phyloP scores from a whole-genome alignment of 2,329 filamentous ascomycete species.

The Cladosporium velox region DNA sequence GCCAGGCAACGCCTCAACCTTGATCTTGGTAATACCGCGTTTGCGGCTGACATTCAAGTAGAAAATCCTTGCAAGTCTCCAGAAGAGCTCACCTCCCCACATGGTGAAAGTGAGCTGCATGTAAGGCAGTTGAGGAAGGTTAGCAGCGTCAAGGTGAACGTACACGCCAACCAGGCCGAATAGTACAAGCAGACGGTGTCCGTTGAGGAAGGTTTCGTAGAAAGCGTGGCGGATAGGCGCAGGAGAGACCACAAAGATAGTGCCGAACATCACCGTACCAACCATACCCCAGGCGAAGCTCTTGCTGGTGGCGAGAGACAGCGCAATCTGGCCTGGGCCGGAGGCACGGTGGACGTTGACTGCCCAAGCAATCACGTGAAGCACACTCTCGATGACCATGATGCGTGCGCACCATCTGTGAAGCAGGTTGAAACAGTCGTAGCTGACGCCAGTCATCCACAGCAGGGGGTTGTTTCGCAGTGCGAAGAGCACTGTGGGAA shows the following conservation, averaged over 20 bases:
- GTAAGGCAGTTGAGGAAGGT: conserved; percentile 70
- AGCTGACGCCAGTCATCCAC: conserved; percentile 76
- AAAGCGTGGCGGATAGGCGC: conserved; percentile 89
- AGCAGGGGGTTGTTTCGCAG: conserved; percentile 94
- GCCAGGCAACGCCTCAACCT: conserved; percentile 60
- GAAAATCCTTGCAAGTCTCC: conserved; percentile 51
- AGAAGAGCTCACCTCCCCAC: conserved; percentile 69
- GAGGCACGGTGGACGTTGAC: conserved; percentile 63
- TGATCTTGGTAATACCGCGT: conserved; percentile 53
- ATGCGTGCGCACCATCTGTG: conserved; percentile 82
- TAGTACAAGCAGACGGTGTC: conserved; percentile 76
- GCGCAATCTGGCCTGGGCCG: conserved; percentile 61
- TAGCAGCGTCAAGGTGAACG: conserved; percentile 72
- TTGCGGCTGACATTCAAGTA: conserved; percentile 57
- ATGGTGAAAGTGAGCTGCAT: conserved; percentile 72
- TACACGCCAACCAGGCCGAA: conserved; percentile 71
- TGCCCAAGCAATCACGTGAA: conserved; percentile 73
- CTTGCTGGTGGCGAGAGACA: conserved; percentile 57
- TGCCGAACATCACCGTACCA: conserved; percentile 60
- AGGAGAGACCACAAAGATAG: conserved; percentile 69
- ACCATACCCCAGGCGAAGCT: conserved; percentile 69
- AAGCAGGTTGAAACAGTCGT: conserved; percentile 92
- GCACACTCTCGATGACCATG: conserved; percentile 66
- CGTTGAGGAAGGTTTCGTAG: conserved; percentile 92
- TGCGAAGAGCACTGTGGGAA: conserved; percentile 85